A percentile compares a stretch with the other conserved stretches of the same genome.
Conservation (phyloP, 1,284 basidiomycete genomes). For the Cutaneotrichosporon cutaneum region DNA sequence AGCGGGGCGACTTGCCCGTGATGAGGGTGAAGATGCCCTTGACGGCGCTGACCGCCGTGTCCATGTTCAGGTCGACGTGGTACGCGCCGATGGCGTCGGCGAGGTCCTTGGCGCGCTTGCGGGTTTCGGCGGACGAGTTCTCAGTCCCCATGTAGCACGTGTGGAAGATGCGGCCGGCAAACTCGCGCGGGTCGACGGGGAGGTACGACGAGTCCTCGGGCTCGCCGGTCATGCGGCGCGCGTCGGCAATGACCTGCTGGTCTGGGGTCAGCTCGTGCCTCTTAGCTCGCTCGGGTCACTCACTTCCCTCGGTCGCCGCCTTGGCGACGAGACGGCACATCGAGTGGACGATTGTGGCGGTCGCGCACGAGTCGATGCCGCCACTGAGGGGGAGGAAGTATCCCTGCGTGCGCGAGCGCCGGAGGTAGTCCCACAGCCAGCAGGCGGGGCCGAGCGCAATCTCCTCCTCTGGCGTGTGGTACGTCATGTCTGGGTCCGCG, state of each 20-base stretch:
- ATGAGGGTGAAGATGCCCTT: slow-evolving; percentile 79
- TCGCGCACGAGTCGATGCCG: slow-evolving; percentile 97
- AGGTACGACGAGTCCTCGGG: slow-evolving; percentile 74
- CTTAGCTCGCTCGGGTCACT: no score
- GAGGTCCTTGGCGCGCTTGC: slow-evolving; percentile 79
- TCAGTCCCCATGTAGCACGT: slow-evolving; percentile 99
- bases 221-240: slow-evolving; percentile 82
- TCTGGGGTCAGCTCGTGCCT: slow-evolving; percentile 60
- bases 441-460: slow-evolving; percentile 96
- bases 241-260: slow-evolving; percentile 83
- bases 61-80: slow-evolving; percentile 96
- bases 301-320: slow-evolving; percentile 70
- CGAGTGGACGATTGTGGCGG: slow-evolving; percentile 89
- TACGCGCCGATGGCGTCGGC: slow-evolving; percentile 90
- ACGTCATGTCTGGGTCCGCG: slow-evolving; percentile 63
- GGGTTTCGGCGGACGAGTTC: slow-evolving; percentile 85
- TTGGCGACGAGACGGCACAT: slow-evolving; percentile 90
- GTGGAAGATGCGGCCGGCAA: slow-evolving; percentile 84
- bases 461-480: slow-evolving; percentile 91
- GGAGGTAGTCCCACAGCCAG: slow-evolving; percentile 98
- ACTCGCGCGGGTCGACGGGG: slow-evolving; percentile 81
- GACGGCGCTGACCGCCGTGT: slow-evolving; percentile 80
- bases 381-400: slow-evolving; percentile 96
- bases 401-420: slow-evolving; percentile 88
- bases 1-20: slow-evolving; percentile 77